Conservation (phyloP, 805 yeast species). For the Hanseniaspora valbyensis region DNA sequence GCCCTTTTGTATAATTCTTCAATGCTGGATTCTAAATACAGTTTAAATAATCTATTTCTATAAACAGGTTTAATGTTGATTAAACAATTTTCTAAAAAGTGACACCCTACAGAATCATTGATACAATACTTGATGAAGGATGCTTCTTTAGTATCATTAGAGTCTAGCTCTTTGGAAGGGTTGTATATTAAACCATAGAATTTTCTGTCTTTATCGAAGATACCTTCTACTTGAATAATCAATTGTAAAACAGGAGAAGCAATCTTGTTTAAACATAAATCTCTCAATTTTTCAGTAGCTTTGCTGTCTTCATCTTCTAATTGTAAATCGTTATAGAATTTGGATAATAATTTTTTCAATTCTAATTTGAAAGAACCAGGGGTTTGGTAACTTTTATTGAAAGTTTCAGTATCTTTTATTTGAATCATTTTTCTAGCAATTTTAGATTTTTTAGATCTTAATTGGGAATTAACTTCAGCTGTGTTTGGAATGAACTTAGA, state of each 20-base stretch:
- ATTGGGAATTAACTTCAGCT: constrained; percentile 52
- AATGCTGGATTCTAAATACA: constrained; percentile 66
- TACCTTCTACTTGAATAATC: constrained; percentile 67
- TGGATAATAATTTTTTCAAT: constrained; percentile 39
- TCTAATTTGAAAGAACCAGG: constrained; percentile 60
- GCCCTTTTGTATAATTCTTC: constrained; percentile 66
- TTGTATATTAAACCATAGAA: constrained; percentile 57
- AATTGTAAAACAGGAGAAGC: constrained; percentile 84
- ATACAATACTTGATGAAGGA: constrained; percentile 74
- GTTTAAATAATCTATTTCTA: constrained; percentile 55
- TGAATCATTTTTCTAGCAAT: constrained; percentile 91
- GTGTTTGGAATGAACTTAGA: constrained; percentile 73
- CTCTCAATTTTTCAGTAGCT: constrained; percentile 46
- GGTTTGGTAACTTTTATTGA: constrained; percentile 52
- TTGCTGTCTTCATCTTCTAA: constrained; percentile 23
- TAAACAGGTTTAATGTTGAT: constrained; percentile 55
- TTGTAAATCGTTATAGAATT: constrained; percentile 30
- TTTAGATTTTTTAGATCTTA: constrained; percentile 73
- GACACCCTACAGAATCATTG: constrained; percentile 87
- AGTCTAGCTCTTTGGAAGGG: constrained; percentile 33
- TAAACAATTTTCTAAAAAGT: constrained; percentile 67
- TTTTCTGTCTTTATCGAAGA: constrained; percentile 60
- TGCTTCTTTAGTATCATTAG: constrained; percentile 49
- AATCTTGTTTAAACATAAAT: constrained; percentile 61
- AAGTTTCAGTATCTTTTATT: constrained; percentile 66